Evolutionary conservation across 805 yeast species (phyloP).

Genomic region (Candida boleticola): DNA sequence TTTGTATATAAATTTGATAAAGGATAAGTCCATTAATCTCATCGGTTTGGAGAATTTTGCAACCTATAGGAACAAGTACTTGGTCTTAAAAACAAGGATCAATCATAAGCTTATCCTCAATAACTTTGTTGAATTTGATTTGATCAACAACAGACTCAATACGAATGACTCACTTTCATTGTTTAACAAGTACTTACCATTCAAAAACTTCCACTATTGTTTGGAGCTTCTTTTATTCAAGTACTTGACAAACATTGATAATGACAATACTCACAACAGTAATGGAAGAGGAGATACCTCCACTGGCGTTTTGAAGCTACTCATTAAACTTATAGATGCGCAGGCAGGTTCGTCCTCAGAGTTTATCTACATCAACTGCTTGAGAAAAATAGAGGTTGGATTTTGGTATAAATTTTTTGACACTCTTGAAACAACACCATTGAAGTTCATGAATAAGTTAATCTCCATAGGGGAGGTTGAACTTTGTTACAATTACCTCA

Average conservation of each 20-base stretch:
- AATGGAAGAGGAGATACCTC: slow-evolving; percentile 10
- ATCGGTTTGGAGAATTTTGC: slow-evolving; percentile 41
- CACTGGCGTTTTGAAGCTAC: slow-evolving; percentile 9
- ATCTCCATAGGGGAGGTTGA: slow-evolving; percentile 42
- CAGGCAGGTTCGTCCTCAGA: slow-evolving; percentile 14
- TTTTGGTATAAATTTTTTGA: slow-evolving; percentile 53
- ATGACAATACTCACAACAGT: slow-evolving; percentile 14
- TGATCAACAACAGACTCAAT: slow-evolving; percentile 20
- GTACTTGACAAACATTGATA: slow-evolving; percentile 29
- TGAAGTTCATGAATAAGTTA: slow-evolving; percentile 41
- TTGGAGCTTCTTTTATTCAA: slow-evolving; percentile 48
- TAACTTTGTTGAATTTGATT: slow-evolving; percentile 47
- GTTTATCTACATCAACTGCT: slow-evolving; percentile 49
- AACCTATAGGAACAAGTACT: slow-evolving; percentile 19
- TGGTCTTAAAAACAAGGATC: slow-evolving; percentile 30
- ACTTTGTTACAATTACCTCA: slow-evolving; percentile 51
- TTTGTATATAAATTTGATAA: slow-evolving; percentile 14
- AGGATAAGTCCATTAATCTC: slow-evolving; percentile 33
- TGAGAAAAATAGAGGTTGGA: slow-evolving; percentile 56
- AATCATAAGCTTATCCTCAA: slow-evolving; percentile 44
- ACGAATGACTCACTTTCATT: slow-evolving; percentile 22
- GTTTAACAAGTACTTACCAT: slow-evolving; percentile 35
- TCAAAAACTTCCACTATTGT: slow-evolving; percentile 46
- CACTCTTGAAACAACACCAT: slow-evolving; percentile 41
- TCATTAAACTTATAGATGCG: slow-evolving; percentile 21